Percentiles rank a stretch among this genome's conserved stretches.
phyloP scores from a whole-genome alignment of 2,329 filamentous ascomycete species.

The Scedosporium boydii region DNA sequence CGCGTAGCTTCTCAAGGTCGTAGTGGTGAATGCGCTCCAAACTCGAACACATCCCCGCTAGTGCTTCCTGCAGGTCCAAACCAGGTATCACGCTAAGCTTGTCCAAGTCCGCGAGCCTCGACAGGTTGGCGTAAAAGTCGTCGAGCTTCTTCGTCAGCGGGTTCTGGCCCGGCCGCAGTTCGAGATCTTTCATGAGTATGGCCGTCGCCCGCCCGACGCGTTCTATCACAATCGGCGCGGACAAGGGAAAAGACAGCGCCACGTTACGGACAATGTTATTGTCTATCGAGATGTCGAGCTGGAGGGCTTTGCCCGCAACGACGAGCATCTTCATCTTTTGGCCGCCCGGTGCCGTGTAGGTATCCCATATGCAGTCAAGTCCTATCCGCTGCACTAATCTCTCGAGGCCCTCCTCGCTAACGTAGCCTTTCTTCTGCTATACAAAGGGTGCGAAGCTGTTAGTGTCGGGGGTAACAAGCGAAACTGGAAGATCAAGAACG shows the following conservation, averaged over 20 bases:
- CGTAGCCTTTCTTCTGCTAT: slow-evolving; percentile 45
- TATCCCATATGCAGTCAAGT: slow-evolving; percentile 54
- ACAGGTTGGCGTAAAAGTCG: slow-evolving; percentile 61
- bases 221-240: slow-evolving; percentile 46
- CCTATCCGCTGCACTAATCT: slow-evolving; percentile 58
- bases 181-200: slow-evolving; percentile 58
- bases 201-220: slow-evolving; percentile 52
- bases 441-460: not conserved
- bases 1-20: slow-evolving; percentile 51
- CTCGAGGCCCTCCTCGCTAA: slow-evolving; percentile 68
- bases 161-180: slow-evolving; percentile 47
- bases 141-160: slow-evolving; percentile 63
- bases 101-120: slow-evolving; percentile 59
- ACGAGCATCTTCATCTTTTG: slow-evolving; percentile 46
- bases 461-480: not conserved
- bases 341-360: slow-evolving; percentile 33
- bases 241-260: slow-evolving; percentile 52
- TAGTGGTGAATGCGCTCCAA: slow-evolving; percentile 60
- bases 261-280: slow-evolving; percentile 55
- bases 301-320: slow-evolving; percentile 51
- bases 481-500: not conserved
- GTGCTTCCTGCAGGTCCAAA: slow-evolving; percentile 68
- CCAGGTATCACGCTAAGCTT: slow-evolving; percentile 58
- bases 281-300: slow-evolving; percentile 51
- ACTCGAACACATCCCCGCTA: slow-evolving; percentile 64